Evolutionary conservation across 345 rosid genomes (phyloP), one percentile per base, ranked within the genome.

Genomic region (Toxicodendron radicans): DNA sequence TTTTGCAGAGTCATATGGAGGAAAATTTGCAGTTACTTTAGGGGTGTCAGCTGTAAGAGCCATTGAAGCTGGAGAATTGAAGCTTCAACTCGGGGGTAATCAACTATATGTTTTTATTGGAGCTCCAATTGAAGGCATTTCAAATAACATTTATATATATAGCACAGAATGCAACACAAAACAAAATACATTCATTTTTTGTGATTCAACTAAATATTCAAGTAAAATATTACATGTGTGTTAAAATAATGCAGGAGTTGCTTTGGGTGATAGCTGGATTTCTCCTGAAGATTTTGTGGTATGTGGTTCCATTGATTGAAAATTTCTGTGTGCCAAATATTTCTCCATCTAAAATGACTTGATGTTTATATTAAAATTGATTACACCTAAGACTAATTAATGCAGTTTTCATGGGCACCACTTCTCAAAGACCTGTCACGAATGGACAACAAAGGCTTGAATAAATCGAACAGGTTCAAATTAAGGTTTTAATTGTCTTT

Each of bases 1-100:
- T 63, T 80, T 86, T 69, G 81, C 79, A 3, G 87, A 84, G 71
- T 86, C 90, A 10, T 86, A 84, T 70, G 90, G 90, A 33, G 87
- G 87, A 4, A 84, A 82, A 68, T 86, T 84, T 60, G 86, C 83
- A 6, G 84, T 71, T n/a, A 80, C 90, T 46, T 79, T 86, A 3
- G 87, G 75, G 2, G 5, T 82, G 17, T 80, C 85, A 4, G 79
- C 79, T 46, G 58, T 78, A 3, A 58, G 71, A 76, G 82, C 84
- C 27, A 77, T 86, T 66, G 80, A 80, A 74, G 78, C 83, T 11
- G 82, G 86, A 43, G 67, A 80, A 20, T 57, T 84, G 59, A 84
- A 77, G 79, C 84, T 84, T 60, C 81, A 60, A 46, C 79, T 84
- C 10, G 87, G 85, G 21, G 90, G 87, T 84, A 79, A 77, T 18